Evolutionary conservation across 2,329 filamentous ascomycete species (phyloP).

Genomic region (Stagonosporopsis tanaceti): DNA sequence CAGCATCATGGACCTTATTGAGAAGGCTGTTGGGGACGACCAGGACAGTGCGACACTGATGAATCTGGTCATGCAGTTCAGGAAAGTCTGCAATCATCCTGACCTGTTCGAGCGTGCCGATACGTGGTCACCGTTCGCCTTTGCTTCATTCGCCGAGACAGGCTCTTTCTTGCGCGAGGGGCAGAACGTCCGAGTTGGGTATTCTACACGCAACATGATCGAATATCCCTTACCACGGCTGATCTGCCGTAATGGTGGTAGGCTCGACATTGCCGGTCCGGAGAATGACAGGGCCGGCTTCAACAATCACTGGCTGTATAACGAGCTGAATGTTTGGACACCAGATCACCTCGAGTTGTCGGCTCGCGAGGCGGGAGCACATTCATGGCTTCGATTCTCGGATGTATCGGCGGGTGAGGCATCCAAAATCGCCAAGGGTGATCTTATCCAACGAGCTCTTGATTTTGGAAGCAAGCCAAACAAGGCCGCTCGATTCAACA

Average conservation of each 20-base stretch:
- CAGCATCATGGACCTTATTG: constrained; percentile 97
- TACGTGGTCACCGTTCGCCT: constrained; percentile 83
- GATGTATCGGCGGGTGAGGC: constrained; percentile 78
- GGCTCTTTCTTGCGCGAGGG: constrained; percentile 94
- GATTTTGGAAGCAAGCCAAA: constrained; percentile 62
- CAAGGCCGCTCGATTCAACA: constrained; percentile 70
- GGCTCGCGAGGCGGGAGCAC: constrained; percentile 68
- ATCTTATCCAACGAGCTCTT: constrained; percentile 77
- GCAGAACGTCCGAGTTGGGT: constrained; percentile 77
- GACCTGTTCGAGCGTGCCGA: constrained; percentile 96
- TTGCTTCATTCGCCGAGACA: constrained; percentile 90
- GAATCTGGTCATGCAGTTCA: constrained; percentile 99
- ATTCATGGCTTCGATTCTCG: constrained; percentile 90
- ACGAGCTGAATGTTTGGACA: constrained; percentile 90
- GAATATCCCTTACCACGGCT: constrained; percentile 83
- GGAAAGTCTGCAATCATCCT: constrained; percentile 98
- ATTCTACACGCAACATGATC: constrained; percentile 86
- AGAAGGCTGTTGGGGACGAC: constrained; percentile 95
- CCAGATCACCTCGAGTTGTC: constrained; percentile 78
- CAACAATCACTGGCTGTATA: constrained; percentile 75
- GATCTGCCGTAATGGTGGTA: constrained; percentile 81
- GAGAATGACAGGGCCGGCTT: constrained; percentile 82
- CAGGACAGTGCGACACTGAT: constrained; percentile 95
- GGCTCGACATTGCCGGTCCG: constrained; percentile 75
- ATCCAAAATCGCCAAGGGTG: constrained; percentile 71